Evolutionary conservation across 768 basidiomycete genomes (phyloP), one percentile per base, ranked within the genome.

Genomic region (Xerocomus brunneocitrinus): DNA sequence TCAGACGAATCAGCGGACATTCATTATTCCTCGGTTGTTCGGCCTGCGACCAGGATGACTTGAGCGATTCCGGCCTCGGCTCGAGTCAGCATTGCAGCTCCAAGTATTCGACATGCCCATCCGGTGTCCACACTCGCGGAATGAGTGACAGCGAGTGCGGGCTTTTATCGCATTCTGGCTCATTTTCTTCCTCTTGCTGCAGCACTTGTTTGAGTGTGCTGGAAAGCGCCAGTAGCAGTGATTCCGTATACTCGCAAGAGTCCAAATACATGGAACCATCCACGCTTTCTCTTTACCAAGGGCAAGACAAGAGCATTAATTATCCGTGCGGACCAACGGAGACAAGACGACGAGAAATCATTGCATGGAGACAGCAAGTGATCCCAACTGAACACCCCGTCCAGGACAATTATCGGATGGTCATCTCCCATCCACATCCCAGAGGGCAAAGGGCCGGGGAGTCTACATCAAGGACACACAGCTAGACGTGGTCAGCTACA

Each of bases 81-180:
- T 58, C 58, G 25, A 35, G 47, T 41, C 46, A 19, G 30, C 47
- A 47, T n/a, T 45, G 52, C 32, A 56, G 55, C 54, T 58, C 66
- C 9, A 52, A 50, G 32, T 67, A 62, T 43, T 68, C 66, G 34
- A 64, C 67, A 16, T 68, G 67, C 35, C 45, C 53, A 6, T 58
- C 66, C 6, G 47, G 56, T 16, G 36, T 55, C 42, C 31, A 42
- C 22, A 8, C 34, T 36, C 34, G 43, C 7, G 47, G 13, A 31
- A 10, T 5, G 35, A 32, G 38, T 14, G 54, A 41, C 41, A 16
- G n/a, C 12, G 34, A 34, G 52, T 50, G 32, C 9, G 38, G 32
- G 16, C 14, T 28, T 35, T 50, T 43, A n/a, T 55, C 56, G 28
- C 55, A 57, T 4, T 42, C 48, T 35, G 14, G 35, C 46, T 58